Conservation (phyloP, 257 asterid species). For the Asclepias syriaca region DNA sequence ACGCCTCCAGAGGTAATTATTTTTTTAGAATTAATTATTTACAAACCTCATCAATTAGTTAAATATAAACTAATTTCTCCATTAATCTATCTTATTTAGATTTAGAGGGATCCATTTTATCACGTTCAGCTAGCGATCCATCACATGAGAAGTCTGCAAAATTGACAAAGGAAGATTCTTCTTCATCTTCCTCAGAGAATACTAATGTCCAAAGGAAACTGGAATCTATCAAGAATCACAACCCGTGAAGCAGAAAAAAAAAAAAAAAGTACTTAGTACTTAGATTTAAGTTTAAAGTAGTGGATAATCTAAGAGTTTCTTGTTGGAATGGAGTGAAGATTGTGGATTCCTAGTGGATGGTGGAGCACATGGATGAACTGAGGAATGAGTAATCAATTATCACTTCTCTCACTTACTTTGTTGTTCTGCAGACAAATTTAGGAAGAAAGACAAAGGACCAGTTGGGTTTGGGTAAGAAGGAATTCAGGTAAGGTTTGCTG, state of each 20-base stretch:
- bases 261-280: not conserved
- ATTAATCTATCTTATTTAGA: slow-evolving; percentile 26
- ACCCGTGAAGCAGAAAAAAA: not conserved
- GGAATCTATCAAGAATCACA: not conserved
- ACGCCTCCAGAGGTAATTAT: slow-evolving; percentile 58
- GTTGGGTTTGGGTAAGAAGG: not conserved
- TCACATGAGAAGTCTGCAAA: slow-evolving; percentile 45
- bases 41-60: not conserved
- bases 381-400: slow-evolving; percentile 49
- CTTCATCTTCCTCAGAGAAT: slow-evolving; percentile 25
- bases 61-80: not conserved
- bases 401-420: slow-evolving; percentile 4
- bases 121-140: slow-evolving; percentile 64
- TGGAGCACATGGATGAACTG: slow-evolving; percentile 23
- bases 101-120: slow-evolving; percentile 37
- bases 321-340: not conserved
- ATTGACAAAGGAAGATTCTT: slow-evolving; percentile 19
- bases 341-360: slow-evolving; percentile 13
- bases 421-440: slow-evolving; percentile 12
- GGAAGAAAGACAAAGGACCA: not conserved
- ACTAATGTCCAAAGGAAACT: slow-evolving; percentile 9
- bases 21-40: not conserved
- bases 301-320: not conserved
- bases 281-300: not conserved
- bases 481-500: not conserved